phyloP scores from a whole-genome alignment of 495 filamentous ascomycete genomes.

The Aspergillus biplanus region DNA sequence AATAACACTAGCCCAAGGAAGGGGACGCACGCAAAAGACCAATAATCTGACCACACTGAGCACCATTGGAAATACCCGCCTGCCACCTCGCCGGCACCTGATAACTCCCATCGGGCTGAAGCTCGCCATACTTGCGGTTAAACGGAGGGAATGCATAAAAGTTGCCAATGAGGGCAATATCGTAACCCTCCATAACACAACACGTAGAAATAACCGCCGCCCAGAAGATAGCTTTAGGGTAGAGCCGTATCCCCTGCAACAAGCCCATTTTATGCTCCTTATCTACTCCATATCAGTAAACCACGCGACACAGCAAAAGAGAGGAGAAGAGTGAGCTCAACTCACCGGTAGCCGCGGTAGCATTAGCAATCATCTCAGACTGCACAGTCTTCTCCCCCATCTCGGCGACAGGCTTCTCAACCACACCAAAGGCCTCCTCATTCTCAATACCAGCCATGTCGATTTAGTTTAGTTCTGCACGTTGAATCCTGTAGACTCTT shows the following conservation, averaged over 20 bases:
- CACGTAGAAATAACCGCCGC: not conserved
- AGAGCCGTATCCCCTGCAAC: not conserved
- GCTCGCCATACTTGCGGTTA: not conserved
- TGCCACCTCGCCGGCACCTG: not conserved
- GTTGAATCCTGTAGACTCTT: not conserved
- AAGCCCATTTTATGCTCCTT: not conserved
- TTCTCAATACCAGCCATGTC: not conserved
- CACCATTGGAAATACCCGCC: not conserved
- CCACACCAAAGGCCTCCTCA: not conserved
- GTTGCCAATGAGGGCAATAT: not conserved
- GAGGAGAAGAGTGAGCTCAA: too few relatives aligned
- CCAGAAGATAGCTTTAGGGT: not conserved
- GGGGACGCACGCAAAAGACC: not conserved
- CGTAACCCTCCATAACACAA: not conserved
- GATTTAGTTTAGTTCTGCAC: not conserved
- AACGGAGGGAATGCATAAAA: not conserved
- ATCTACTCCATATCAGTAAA: not conserved
- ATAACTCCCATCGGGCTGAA: not conserved
- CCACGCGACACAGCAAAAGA: not conserved
- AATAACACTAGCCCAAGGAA: not conserved
- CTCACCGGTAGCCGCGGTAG: not conserved
- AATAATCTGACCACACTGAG: not conserved
- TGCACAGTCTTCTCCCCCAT: not conserved
- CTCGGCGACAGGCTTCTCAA: not conserved
- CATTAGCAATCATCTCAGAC: not conserved